These are phyloP conservation scores for Myxozyma lipomycoides DNA, from an alignment of 805 yeast genomes.

Conservation along the genomic window DNA sequence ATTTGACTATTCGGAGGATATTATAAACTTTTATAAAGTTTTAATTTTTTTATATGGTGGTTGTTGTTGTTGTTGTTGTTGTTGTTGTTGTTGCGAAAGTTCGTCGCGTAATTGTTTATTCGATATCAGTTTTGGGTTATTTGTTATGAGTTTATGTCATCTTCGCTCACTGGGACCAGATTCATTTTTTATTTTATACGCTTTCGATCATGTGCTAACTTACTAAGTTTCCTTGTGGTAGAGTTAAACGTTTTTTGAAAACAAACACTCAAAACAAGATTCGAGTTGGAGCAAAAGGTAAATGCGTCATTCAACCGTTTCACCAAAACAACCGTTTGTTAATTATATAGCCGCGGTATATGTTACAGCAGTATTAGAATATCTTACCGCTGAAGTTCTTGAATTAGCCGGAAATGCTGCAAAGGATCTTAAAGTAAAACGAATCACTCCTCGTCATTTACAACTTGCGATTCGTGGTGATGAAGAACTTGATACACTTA, in stretches of 20 bases:
- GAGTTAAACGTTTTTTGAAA: constrained; percentile 95
- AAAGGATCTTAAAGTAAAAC: constrained; percentile 90
- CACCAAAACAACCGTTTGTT: not conserved
- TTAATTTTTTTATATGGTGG: not conserved
- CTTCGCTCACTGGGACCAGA: no score
- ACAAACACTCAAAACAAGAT: constrained; percentile 79
- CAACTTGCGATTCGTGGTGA: constrained; percentile 97
- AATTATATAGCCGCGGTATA: constrained; percentile 69
- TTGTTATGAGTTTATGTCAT: no score
- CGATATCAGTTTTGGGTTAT: no score
- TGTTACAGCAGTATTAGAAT: constrained; percentile 94
- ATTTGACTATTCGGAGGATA: no score
- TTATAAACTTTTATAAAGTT: no score
- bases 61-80: not conserved
- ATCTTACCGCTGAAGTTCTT: constrained; percentile 94
- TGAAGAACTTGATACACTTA: constrained; percentile 90
- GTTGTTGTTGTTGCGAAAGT: not conserved
- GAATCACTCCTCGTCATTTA: constrained; percentile 96
- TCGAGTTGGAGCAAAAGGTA: constrained; percentile 72
- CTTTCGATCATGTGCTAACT: no score
- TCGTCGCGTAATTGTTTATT: no score
- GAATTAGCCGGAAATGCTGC: constrained; percentile 99
- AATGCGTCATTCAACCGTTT: no score
- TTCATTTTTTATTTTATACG: no score
- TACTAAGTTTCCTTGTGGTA: constrained; percentile 98